Percentiles rank a stretch among this genome's conserved stretches.
These are phyloP conservation scores for Houttuynia cordata DNA, from an alignment of 164 flowering plant species.

Conservation along the genomic window DNA sequence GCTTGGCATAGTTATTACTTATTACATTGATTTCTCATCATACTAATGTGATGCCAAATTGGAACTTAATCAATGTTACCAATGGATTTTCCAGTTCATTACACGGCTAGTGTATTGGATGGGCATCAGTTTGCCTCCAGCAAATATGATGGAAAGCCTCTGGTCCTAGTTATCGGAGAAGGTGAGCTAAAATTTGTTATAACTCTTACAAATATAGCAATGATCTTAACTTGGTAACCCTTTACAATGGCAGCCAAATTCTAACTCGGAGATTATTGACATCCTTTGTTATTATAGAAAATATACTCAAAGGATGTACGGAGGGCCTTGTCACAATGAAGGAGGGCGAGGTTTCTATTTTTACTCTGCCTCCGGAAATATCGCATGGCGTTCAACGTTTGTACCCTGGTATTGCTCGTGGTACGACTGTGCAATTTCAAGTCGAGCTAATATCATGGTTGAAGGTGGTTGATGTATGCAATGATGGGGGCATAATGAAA, in stretches of 20 bases:
- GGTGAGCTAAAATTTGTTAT: slow-evolving; percentile 6
- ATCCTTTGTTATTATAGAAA: slow-evolving; percentile 6
- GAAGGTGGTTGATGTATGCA: slow-evolving; percentile 18
- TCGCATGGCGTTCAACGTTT: slow-evolving; percentile 6
- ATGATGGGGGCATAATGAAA: slow-evolving; percentile 21
- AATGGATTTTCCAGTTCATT: slow-evolving; percentile 11
- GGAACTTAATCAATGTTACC: background rate
- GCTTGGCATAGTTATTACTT: background rate
- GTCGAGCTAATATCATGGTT: slow-evolving; percentile 21
- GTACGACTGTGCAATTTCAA: slow-evolving; percentile 14
- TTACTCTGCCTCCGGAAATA: slow-evolving; percentile 19
- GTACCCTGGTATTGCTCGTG: slow-evolving; percentile 12
- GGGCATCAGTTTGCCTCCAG: slow-evolving; percentile 16
- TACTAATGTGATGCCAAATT: background rate
- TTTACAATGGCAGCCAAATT: background rate
- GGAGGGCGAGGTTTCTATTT: slow-evolving; percentile 20
- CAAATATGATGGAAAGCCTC: slow-evolving; percentile 12
- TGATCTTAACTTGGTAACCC: background rate
- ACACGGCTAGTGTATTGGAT: slow-evolving; percentile 7
- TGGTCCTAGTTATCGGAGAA: slow-evolving; percentile 9
- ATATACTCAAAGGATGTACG: slow-evolving; percentile 14
- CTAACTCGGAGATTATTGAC: background rate
- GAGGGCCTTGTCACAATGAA: slow-evolving; percentile 24
- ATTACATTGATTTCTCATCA: background rate
- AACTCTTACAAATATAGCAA: background rate